These are phyloP conservation scores for Fusarium sp. DNA, from an alignment of 2,329 filamentous ascomycete species.

Conservation along the genomic window DNA sequence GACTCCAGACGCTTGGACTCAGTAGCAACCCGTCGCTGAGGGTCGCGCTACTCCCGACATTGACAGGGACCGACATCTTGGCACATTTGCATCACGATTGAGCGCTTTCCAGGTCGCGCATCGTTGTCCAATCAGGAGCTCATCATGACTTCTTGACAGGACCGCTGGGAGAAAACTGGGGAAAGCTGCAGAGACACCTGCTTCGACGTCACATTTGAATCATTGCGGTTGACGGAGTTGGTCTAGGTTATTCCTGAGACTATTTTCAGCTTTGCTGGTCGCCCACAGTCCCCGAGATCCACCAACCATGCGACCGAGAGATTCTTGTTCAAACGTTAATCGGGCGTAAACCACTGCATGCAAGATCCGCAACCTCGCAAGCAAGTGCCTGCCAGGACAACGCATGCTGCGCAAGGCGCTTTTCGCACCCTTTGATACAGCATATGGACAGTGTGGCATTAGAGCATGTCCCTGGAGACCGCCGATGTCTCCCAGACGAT, in stretches of 20 bases:
- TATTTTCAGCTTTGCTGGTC: slow-evolving; percentile 24
- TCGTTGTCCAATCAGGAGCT: slow-evolving; percentile 36
- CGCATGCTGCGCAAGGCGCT: slow-evolving; percentile 24
- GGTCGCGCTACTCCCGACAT: background rate
- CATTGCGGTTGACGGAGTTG: slow-evolving; percentile 19
- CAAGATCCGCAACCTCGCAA: slow-evolving; percentile 4
- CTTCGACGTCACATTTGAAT: slow-evolving; percentile 33
- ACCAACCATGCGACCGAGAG: slow-evolving; percentile 6
- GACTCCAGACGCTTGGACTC: slow-evolving; percentile 2
- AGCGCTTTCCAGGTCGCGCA: slow-evolving; percentile 24
- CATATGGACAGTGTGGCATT: slow-evolving; percentile 5
- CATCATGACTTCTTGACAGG: slow-evolving; percentile 22
- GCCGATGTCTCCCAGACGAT: slow-evolving; percentile 5
- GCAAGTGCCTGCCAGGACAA: slow-evolving; percentile 1
- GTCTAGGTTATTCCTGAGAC: slow-evolving; percentile 14
- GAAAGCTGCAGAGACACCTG: slow-evolving; percentile 14
- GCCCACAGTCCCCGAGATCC: slow-evolving; percentile 14
- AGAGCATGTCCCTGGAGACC: slow-evolving; percentile 3
- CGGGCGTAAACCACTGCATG: slow-evolving; percentile 21
- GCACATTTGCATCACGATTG: slow-evolving; percentile 25
- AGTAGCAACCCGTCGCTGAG: background rate
- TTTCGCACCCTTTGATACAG: slow-evolving; percentile 4
- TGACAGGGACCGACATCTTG: slow-evolving; percentile 3
- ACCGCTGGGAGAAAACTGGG: slow-evolving; percentile 23
- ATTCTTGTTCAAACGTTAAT: slow-evolving; percentile 10